phyloP scores from a whole-genome alignment of 768 basidiomycete genomes.

The Pleurotus tuoliensis region DNA sequence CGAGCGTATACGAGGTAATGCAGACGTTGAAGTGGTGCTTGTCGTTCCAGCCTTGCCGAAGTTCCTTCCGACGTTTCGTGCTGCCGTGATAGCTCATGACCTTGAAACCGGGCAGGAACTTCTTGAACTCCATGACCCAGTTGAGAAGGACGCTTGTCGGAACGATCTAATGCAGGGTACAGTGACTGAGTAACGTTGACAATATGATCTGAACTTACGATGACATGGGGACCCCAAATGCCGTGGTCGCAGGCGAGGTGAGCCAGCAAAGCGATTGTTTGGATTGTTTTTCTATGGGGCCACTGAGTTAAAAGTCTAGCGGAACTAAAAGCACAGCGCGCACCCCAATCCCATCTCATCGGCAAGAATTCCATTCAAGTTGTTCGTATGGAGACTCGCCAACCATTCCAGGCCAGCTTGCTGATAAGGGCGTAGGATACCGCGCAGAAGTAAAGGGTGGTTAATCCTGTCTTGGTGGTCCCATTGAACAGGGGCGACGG shows the following conservation, averaged over 20 bases:
- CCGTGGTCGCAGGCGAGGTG: conserved; percentile 89
- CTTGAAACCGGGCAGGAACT: conserved; percentile 87
- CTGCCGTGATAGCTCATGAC: conserved; percentile 88
- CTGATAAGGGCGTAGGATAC: conserved; percentile 88
- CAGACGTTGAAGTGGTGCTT: conserved; percentile 91
- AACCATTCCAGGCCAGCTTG: conserved; percentile 94
- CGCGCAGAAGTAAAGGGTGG: conserved; percentile 76
- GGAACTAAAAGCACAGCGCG: conserved; percentile 20
- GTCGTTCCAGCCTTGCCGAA: conserved; percentile 88
- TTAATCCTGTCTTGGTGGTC: conserved; percentile 52
- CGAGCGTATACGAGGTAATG: conserved; percentile 90
- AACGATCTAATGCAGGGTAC: conserved; percentile 47
- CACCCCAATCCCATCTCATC: conserved; percentile 97
- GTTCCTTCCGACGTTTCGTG: conserved; percentile 84
- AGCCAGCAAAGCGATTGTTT: conserved; percentile 91
- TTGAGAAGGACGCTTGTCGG: conserved; percentile 93
- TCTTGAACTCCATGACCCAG: conserved; percentile 97
- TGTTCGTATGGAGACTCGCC: conserved; percentile 77
- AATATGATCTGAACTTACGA: conserved; percentile 38
- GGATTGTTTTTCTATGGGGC: conserved; percentile 79
- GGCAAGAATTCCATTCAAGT: conserved; percentile 79
- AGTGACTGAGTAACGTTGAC: conserved; percentile 14
- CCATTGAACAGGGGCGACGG: conserved; percentile 72
- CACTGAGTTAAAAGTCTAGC: not conserved
- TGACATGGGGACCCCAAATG: conserved; percentile 91